Percentiles rank a stretch among this genome's conserved stretches.
Evolutionary conservation across 768 basidiomycete species (phyloP).

Genomic region (Nevesoporus exiguus): DNA sequence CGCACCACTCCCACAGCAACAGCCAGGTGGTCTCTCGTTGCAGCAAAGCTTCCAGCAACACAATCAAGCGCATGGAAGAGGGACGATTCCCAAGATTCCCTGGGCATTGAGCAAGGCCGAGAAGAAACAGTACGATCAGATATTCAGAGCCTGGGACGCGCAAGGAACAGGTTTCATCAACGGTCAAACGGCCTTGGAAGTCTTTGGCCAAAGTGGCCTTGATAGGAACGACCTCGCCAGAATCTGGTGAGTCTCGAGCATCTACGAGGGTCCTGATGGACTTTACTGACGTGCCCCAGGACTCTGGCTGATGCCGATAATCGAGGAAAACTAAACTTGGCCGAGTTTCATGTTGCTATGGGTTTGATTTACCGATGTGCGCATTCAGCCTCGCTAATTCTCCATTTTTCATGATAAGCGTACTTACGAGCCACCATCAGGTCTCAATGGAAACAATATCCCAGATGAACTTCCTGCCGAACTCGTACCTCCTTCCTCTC

Average conservation of each 20-base stretch:
- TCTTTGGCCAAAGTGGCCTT: slow-evolving; percentile 91
- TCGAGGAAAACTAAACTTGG: slow-evolving; percentile 90
- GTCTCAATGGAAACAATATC: slow-evolving; percentile 86
- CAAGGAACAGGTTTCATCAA: slow-evolving; percentile 78
- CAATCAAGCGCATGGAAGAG: slow-evolving; percentile 70
- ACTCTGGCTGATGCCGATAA: slow-evolving; percentile 89
- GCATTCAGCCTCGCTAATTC: slow-evolving; percentile 30
- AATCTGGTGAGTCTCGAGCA: slow-evolving; percentile 69
- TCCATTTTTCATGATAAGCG: background rate
- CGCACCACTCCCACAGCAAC: slow-evolving; percentile 50
- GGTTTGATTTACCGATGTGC: slow-evolving; percentile 92
- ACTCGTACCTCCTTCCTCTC: slow-evolving; percentile 86
- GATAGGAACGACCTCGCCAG: slow-evolving; percentile 86
- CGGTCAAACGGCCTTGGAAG: slow-evolving; percentile 81
- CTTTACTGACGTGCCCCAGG: slow-evolving; percentile 43
- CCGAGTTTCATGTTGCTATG: slow-evolving; percentile 99
- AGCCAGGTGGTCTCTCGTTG: slow-evolving; percentile 51
- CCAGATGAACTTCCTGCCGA: slow-evolving; percentile 86
- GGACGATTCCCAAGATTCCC: slow-evolving; percentile 62
- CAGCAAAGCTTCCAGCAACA: slow-evolving; percentile 88
- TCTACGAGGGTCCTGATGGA: slow-evolving; percentile 1
- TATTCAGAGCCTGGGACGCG: slow-evolving; percentile 96
- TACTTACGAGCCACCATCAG: slow-evolving; percentile 37
- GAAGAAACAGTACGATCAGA: slow-evolving; percentile 94
- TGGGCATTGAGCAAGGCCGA: slow-evolving; percentile 88